These are phyloP conservation scores for Austroboletus novae-zelandiae DNA, from an alignment of 1,284 basidiomycete genomes.

Conservation along the genomic window DNA sequence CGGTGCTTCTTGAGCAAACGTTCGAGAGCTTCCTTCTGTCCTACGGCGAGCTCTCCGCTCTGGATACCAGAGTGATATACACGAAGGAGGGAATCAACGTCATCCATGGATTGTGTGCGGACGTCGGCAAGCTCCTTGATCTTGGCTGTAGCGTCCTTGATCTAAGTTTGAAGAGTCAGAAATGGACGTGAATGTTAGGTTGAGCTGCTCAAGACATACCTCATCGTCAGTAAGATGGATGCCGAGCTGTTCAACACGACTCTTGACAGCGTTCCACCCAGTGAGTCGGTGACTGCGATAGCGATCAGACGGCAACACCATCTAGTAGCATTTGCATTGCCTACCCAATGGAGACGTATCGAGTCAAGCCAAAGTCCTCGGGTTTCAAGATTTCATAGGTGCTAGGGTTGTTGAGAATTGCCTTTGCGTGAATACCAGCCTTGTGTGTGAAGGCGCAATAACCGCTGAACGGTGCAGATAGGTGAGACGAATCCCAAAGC, in stretches of 20 bases:
- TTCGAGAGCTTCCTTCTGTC: constrained; percentile 86
- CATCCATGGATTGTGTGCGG: constrained; percentile 98
- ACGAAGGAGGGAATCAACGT: constrained; percentile 95
- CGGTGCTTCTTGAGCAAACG: constrained; percentile 75
- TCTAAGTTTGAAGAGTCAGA: constrained; percentile 36
- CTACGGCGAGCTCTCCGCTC: constrained; percentile 82
- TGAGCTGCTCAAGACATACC: constrained; percentile 38
- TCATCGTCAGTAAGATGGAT: constrained; percentile 84
- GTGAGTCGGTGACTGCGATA: constrained; percentile 80
- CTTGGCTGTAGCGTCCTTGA: constrained; percentile 98
- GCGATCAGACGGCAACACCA: constrained; percentile 7
- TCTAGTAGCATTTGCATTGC: constrained; percentile 16
- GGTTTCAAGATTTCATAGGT: constrained; percentile 99
- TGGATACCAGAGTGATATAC: constrained; percentile 91
- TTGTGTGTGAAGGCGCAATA: constrained; percentile 99
- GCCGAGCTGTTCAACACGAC: constrained; percentile 95
- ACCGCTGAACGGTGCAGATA: constrained; percentile 51
- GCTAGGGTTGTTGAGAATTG: constrained; percentile 98
- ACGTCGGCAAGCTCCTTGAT: constrained; percentile 99
- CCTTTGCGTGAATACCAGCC: constrained; percentile 99
- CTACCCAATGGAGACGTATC: constrained; percentile 96
- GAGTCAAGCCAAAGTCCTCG: constrained; percentile 96
- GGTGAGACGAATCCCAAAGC: constrained; percentile 2
- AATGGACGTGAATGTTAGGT: not conserved
- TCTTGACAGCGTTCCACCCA: constrained; percentile 99